Conservation (phyloP, 2,329 filamentous ascomycete species). For the Aphanoascus verrucosus region DNA sequence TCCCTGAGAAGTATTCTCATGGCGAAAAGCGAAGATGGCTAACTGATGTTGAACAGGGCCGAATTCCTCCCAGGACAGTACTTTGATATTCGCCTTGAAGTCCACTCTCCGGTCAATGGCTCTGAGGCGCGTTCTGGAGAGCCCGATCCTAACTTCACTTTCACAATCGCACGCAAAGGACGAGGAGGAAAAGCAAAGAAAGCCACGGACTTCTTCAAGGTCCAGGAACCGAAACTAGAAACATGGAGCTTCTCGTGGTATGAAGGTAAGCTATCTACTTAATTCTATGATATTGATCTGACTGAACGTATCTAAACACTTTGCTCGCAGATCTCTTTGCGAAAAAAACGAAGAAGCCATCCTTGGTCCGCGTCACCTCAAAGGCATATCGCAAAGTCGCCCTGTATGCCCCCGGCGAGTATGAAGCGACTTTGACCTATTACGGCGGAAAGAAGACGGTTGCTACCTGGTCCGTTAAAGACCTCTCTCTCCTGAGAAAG, state of each 20-base stretch:
- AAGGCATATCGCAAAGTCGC: slow-evolving; percentile 68
- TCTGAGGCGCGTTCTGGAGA: slow-evolving; percentile 64
- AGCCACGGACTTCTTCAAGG: slow-evolving; percentile 57
- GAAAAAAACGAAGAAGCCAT: slow-evolving; percentile 56
- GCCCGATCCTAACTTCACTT: slow-evolving; percentile 59
- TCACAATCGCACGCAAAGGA: slow-evolving; percentile 60
- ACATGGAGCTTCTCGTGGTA: slow-evolving; percentile 77
- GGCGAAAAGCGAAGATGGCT: neutral
- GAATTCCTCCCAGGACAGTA: slow-evolving; percentile 76
- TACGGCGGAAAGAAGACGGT: slow-evolving; percentile 60
- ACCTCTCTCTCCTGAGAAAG: slow-evolving; percentile 57
- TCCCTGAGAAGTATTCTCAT: slow-evolving; percentile 4
- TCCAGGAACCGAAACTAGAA: slow-evolving; percentile 61
- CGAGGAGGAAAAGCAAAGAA: slow-evolving; percentile 36
- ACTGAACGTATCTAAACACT: neutral
- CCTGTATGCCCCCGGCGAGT: slow-evolving; percentile 67
- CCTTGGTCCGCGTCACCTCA: slow-evolving; percentile 66
- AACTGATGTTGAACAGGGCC: slow-evolving; percentile 35
- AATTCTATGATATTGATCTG: neutral
- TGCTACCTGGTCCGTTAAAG: slow-evolving; percentile 67
- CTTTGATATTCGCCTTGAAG: slow-evolving; percentile 73
- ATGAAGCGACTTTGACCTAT: slow-evolving; percentile 65
- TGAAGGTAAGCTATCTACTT: slow-evolving; percentile 43
- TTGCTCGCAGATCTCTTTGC: slow-evolving; percentile 58
- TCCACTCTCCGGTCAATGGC: slow-evolving; percentile 71